Percentiles rank a stretch among this genome's conserved stretches.
phyloP scores from a whole-genome alignment of 257 asterid species.

The Rehmannia glutinosa region DNA sequence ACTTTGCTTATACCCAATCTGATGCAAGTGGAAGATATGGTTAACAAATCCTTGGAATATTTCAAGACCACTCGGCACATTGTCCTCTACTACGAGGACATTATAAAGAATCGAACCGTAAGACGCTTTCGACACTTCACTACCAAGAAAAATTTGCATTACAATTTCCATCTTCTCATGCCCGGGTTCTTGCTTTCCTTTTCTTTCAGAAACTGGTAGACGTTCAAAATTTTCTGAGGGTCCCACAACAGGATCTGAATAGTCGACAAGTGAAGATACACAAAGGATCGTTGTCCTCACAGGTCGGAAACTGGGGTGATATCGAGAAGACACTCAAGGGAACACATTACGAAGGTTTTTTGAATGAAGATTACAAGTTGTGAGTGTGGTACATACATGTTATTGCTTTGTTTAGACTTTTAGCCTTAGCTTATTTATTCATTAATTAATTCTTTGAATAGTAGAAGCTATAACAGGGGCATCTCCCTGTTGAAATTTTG shows the following conservation, averaged over 20 bases:
- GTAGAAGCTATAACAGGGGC: conserved; percentile 33
- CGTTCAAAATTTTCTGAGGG: conserved; percentile 75
- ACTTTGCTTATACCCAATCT: conserved; percentile 54
- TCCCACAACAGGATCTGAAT: conserved; percentile 51
- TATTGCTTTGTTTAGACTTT: conserved; percentile 15
- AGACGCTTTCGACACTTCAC: conserved; percentile 16
- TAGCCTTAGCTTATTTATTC: conserved; percentile 37
- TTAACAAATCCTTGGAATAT: conserved; percentile 51
- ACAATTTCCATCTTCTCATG: neutral
- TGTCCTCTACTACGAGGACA: conserved; percentile 80
- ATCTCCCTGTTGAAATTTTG: conserved; percentile 49
- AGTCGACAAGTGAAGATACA: conserved; percentile 97
- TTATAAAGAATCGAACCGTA: conserved; percentile 73
- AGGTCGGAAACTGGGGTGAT: conserved; percentile 84
- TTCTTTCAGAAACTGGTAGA: conserved; percentile 58
- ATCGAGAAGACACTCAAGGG: conserved; percentile 64
- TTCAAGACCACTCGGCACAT: conserved; percentile 81
- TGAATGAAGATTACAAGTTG: conserved; percentile 60
- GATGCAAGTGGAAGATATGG: conserved; percentile 71
- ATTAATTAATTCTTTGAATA: conserved; percentile 49
- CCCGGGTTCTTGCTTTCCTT: neutral
- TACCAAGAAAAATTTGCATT: neutral
- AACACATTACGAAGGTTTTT: conserved; percentile 59
- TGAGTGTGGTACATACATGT: conserved; percentile 28
- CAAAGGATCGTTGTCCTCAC: conserved; percentile 64